phyloP scores from a whole-genome alignment of 495 filamentous ascomycete genomes.

The Penicillium paxilli region DNA sequence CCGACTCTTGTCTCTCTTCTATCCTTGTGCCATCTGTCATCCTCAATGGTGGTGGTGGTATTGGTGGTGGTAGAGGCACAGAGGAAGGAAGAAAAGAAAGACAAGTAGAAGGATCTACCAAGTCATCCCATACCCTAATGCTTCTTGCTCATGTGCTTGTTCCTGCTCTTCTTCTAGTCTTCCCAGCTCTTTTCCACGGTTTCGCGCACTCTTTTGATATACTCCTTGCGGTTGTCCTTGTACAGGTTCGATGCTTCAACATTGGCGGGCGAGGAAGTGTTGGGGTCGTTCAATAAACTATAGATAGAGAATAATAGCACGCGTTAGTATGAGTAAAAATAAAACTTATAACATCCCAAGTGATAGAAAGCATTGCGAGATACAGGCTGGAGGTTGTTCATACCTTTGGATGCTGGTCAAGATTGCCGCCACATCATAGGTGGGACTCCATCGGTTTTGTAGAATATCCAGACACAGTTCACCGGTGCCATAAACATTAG shows the following conservation, averaged over 20 bases:
- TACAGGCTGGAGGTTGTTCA: background rate
- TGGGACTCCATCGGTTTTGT: constrained; percentile 98
- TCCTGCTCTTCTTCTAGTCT: constrained; percentile 50
- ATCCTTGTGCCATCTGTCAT: too few species aligned
- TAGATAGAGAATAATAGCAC: background rate
- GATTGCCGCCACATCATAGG: constrained; percentile 96
- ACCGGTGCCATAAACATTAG: constrained; percentile 95
- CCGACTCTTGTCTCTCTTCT: constrained; percentile 1
- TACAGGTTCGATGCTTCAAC: constrained; percentile 98
- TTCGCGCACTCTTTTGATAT: constrained; percentile 90
- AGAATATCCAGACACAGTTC: constrained; percentile 97
- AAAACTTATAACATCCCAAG: too few species aligned
- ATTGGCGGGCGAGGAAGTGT: constrained; percentile 95
- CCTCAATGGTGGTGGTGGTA: too few species aligned
- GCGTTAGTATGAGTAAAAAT: constrained; percentile 4
- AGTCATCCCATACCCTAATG: too few species aligned
- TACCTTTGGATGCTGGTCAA: constrained; percentile 98
- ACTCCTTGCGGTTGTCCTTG: constrained; percentile 96
- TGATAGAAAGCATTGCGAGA: background rate
- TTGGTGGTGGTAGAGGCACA: too few species aligned
- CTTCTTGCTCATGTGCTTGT: background rate
- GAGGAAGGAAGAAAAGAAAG: background rate
- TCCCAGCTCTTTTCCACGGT: constrained; percentile 99
- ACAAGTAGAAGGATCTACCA: background rate
- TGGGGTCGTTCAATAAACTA: constrained; percentile 97